Evolutionary conservation across 2,329 filamentous ascomycete species (phyloP).

Genomic region (Phaeosphaeriaceae sp.): DNA sequence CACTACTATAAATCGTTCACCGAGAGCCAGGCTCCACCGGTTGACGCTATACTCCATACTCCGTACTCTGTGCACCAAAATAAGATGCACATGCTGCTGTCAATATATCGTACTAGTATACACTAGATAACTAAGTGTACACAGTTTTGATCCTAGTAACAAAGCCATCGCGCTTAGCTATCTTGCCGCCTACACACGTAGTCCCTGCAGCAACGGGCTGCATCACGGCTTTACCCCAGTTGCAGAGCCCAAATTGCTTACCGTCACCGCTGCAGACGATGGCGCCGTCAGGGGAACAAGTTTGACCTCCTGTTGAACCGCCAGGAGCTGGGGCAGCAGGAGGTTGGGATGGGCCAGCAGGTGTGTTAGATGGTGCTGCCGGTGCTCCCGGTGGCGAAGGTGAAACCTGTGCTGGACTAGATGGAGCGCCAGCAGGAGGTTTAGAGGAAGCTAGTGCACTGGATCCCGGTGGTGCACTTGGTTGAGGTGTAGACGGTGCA

Average conservation of each 20-base stretch:
- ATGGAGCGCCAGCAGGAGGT: constrained; percentile 1
- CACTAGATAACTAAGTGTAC: background rate
- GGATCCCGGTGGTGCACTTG: too few species aligned
- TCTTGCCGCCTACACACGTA: constrained; percentile 47
- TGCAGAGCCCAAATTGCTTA: constrained; percentile 50
- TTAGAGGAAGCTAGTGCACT: background rate
- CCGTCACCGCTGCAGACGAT: constrained; percentile 47
- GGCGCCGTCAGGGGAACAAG: constrained; percentile 45
- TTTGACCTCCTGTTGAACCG: constrained; percentile 3
- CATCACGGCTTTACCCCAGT: constrained; percentile 47
- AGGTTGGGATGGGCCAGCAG: constrained; percentile 5
- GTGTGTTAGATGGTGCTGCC: background rate
- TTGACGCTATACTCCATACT: too few species aligned
- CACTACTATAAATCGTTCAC: too few species aligned
- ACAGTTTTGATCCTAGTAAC: background rate
- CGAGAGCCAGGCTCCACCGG: too few species aligned
- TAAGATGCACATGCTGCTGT: background rate
- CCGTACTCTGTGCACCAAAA: too few species aligned
- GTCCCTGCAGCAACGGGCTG: constrained; percentile 53
- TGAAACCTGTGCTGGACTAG: too few species aligned
- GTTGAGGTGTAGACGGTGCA: constrained; percentile 13
- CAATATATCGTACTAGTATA: too few species aligned
- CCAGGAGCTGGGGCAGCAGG: constrained; percentile 6
- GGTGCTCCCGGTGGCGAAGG: too few species aligned
- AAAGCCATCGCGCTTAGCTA: constrained; percentile 36